A percentile compares a stretch with the other conserved stretches of the same genome.
Conservation (phyloP, 2,329 filamentous ascomycete species). For the Cladosporium colombiae region DNA sequence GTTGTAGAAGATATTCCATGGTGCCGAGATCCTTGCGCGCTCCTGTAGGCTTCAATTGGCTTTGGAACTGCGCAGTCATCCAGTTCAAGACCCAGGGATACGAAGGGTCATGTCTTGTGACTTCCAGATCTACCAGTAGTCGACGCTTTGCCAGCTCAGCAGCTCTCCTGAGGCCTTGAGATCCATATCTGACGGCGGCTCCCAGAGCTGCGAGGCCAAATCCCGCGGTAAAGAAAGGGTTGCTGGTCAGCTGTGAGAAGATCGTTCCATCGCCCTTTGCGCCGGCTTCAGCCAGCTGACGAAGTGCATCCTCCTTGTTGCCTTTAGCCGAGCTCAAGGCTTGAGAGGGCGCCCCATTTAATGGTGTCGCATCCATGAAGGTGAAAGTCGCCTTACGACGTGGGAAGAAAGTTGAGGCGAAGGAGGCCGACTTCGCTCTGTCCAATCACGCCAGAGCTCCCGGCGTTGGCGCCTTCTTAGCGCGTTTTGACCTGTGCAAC, state of each 20-base stretch:
- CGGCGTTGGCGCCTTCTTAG: slow-evolving; percentile 10
- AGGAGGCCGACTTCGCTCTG: not conserved
- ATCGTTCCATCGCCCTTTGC: slow-evolving; percentile 40
- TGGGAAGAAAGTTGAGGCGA: slow-evolving; percentile 5
- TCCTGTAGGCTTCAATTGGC: slow-evolving; percentile 42
- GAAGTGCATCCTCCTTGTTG: slow-evolving; percentile 38
- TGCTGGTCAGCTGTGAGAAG: slow-evolving; percentile 48
- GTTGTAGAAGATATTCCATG: slow-evolving; percentile 56
- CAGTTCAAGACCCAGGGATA: slow-evolving; percentile 94
- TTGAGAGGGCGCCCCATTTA: slow-evolving; percentile 12
- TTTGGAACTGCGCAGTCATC: slow-evolving; percentile 66
- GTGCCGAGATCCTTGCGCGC: slow-evolving; percentile 40
- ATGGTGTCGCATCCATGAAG: slow-evolving; percentile 14
- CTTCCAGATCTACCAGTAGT: slow-evolving; percentile 92
- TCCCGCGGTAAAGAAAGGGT: slow-evolving; percentile 61
- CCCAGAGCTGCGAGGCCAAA: slow-evolving; percentile 90
- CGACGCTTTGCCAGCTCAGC: slow-evolving; percentile 77
- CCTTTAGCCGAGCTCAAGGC: slow-evolving; percentile 14
- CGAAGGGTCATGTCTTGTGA: slow-evolving; percentile 88
- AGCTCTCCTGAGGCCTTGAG: slow-evolving; percentile 71
- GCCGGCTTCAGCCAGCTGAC: slow-evolving; percentile 38
- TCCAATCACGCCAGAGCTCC: not conserved
- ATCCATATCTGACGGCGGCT: slow-evolving; percentile 76
- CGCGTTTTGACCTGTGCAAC: not conserved
- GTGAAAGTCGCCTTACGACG: not conserved